Evolutionary conservation across 164 flowering plant species (phyloP).

Genomic region (Vitis cinerea): DNA sequence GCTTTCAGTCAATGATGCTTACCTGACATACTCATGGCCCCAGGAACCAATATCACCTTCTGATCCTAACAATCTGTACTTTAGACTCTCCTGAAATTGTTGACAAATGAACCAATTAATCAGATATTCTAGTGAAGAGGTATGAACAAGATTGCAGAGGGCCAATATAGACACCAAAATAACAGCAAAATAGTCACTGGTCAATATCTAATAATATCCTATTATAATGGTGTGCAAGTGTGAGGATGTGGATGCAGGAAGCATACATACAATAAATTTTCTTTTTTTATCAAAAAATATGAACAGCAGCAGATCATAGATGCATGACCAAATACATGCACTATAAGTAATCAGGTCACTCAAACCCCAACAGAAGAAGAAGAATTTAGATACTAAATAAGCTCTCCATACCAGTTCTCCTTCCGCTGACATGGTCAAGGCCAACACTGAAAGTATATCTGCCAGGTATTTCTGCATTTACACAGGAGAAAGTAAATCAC

Average conservation of each 20-base stretch:
- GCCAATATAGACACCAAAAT: background rate
- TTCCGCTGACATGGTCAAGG: conserved; percentile 97
- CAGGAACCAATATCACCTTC: conserved; percentile 99
- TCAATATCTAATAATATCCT: background rate
- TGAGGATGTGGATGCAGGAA: background rate
- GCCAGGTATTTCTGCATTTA: conserved; percentile 79
- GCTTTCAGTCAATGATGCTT: conserved; percentile 8
- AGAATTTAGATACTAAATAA: no score
- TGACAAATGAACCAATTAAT: background rate
- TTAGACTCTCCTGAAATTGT: conserved; percentile 75
- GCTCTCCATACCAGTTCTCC: conserved; percentile 76
- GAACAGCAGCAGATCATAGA: no score
- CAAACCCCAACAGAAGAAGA: background rate
- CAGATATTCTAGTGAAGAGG: background rate
- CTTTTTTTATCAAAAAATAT: no score
- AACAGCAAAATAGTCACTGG: background rate
- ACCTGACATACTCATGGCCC: conserved; percentile 99
- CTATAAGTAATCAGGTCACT: no score
- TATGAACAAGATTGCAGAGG: background rate
- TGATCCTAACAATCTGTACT: conserved; percentile 86
- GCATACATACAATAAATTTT: background rate
- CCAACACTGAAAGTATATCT: conserved; percentile 94
- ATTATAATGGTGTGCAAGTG: background rate
- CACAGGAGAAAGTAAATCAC: background rate
- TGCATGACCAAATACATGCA: no score